Evolutionary conservation across 139 green algal species (phyloP), one percentile per base, ranked within the genome.

Genomic region (Yamagishiella unicocca): DNA sequence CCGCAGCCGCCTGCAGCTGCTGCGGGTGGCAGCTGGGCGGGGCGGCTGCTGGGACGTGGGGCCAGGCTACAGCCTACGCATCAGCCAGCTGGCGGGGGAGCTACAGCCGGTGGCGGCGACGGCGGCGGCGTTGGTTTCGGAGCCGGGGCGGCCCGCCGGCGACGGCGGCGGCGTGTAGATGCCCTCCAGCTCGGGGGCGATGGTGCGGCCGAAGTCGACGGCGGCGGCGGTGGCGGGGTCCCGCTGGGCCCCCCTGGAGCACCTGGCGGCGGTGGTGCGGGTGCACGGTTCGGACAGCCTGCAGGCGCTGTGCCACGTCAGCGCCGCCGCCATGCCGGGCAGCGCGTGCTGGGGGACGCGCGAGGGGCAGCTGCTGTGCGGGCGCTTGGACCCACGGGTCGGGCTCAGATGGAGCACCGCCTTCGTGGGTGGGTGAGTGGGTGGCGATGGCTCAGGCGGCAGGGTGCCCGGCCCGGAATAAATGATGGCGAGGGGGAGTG

Each of bases 41-140:
- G 22, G 67, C 55, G n/a, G 66, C 66, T 33, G 33, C 66, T 35
- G 24, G 81, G 76, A 76, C 62, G 45, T 82, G 7, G 68, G 62
- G 4, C 33, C 54, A 9, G 76, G 74, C 38, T 42, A 71, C 8
- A 64, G 43, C 33, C 58, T 90, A 1, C 45, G 54, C 24, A 62
- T 89, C 37, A 82, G 88, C 76, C 78, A 84, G 27, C 76, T 91
- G 40, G 67, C 82, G 21, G 76, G 89, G 35, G 74, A 89, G 83
- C 78, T 91, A 24, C 35, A 46, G 33, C n/a, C 53, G 17, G 40
- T 80, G 38, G 29, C 45, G 10, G 21, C 58, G 0, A 21, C 42
- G 25, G 14, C 31, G 45, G 24, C 27, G 8, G 72, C 5, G 37
- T 14, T 35, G 66, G 66, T 35, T 9, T 25, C 12, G 50, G 12